Evolutionary conservation across 805 yeast species (phyloP), one percentile per base, ranked within the genome.

Genomic region (Candida anglica): DNA sequence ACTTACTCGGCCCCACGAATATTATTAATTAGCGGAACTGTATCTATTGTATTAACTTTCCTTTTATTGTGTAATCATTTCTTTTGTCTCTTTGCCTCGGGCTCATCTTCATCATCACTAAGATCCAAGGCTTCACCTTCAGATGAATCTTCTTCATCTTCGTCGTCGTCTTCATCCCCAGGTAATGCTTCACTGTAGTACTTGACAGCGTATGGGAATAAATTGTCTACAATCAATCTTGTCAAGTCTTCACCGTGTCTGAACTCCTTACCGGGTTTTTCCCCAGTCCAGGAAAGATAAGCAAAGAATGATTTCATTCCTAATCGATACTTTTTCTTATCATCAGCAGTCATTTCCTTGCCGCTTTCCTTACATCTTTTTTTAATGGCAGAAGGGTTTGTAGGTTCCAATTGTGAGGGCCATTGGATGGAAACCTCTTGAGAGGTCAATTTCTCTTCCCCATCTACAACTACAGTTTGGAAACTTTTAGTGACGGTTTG

Each of bases 271-370:
- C 86, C 84, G 2, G 86, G 82, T 42, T 79, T 81, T 22, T 60
- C 54, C 0, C 95, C 95, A 1, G 93, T 82, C 89, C 94, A 88
- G 30, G 67, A 65, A 52, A 88, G 89, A 81, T 89, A 89, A 5
- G 87, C 81, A 57, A 91, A 89, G 49, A 91, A 82, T 10, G 91
- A 79, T 50, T 81, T 80, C 87, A 81, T 81, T 4, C 89, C 89
- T 14, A 67, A 50, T 38, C 89, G 61, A 50, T 82, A 82, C 36
- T 66, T 63, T 46, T 71, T 77, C 55, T 81, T 81, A 27, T 77
- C 79, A 15, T 70, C 75, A 15, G 56, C 42, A n/a, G 66, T 45
- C 28, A 77, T 60, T 19, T 68, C 65, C 15, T 53, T 53, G 10
- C 50, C 53, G 15, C 52, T 53, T 10, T 50, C 53, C 36, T 52